phyloP scores from a whole-genome alignment of 23 red algal species.

The Agarophyton chilense region DNA sequence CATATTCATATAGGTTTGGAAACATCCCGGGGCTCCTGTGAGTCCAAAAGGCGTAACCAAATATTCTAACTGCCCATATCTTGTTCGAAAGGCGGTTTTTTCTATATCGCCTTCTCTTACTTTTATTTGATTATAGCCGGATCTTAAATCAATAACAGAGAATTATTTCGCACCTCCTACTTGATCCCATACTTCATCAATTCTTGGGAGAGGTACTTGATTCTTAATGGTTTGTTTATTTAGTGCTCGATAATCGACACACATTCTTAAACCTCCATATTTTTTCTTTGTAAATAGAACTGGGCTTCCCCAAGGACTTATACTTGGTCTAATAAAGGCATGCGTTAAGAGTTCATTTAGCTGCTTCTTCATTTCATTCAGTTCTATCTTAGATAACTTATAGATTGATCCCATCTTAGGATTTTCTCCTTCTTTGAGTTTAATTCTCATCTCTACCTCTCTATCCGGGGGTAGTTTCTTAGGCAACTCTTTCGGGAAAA shows the following conservation, averaged over 20 bases:
- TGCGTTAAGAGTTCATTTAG: neutral
- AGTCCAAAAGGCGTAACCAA: slow-evolving; percentile 56
- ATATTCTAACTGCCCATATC: slow-evolving; percentile 47
- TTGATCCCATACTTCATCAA: too few species aligned
- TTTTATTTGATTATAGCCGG: slow-evolving; percentile 36
- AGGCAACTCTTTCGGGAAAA: slow-evolving; percentile 21
- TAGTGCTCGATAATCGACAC: too few species aligned
- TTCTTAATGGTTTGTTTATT: too few species aligned
- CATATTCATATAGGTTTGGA: slow-evolving; percentile 36
- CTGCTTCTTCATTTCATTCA: slow-evolving; percentile 6
- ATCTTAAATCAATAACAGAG: too few species aligned
- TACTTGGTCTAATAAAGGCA: neutral
- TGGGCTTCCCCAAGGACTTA: slow-evolving; percentile 28
- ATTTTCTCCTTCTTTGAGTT: neutral
- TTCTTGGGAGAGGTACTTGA: too few species aligned
- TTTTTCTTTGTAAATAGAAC: too few species aligned
- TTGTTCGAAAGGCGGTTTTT: slow-evolving; percentile 20
- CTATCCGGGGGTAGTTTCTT: neutral
- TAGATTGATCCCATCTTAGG: slow-evolving; percentile 3
- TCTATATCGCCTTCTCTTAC: neutral
- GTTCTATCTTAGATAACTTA: neutral
- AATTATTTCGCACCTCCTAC: too few species aligned
- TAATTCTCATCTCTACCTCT: too few species aligned
- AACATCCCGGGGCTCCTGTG: too few species aligned
- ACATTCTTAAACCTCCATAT: too few species aligned